Evolutionary conservation across 2,329 filamentous ascomycete species (phyloP), one percentile per base, ranked within the genome.

Genomic region (Arthroderma sp.): DNA sequence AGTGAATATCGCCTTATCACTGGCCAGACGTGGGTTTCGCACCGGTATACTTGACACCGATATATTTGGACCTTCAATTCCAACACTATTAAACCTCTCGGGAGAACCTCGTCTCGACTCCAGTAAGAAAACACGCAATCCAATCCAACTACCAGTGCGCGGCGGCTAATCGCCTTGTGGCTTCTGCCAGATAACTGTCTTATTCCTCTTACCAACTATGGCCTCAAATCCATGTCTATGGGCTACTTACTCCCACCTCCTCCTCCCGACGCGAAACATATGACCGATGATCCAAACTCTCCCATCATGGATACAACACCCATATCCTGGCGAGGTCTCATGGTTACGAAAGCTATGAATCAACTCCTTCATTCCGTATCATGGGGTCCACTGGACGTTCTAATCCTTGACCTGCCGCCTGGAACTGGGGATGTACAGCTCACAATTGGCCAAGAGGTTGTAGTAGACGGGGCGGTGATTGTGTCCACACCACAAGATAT

Each of bases 171-270:
- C 45, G 5, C 48, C 44, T 10, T 34, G 32, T 11, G 9, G 9
- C 30, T 3, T 33, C n/a, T 32, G 36, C 8, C 42, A 65, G 62
- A 65, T 15, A 61, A 65, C 44, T 65, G 87, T 55, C 74, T 98
- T 3, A 58, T 96, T 1, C 91, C 91, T 0, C 67, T 98, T 27
- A 87, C 84, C 22, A 94, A 94, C 59, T 96, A 96, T 68, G 91
- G 91, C 36, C 75, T 98, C 46, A 93, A 93, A 65, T 93, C 87
- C 44, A 98, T 98, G 91, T 95, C 88, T 0, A 96, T 98, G 85
- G 91, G 91, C 41, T 96, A 94, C 52, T 74, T 98, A 1, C 79
- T 94, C 33, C 61, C 60, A 7, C 58, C 59, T 27, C 53, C 58
- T 44, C 39, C 53, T 1, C 77, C 77, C 15, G 81, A 86, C 52